A percentile compares a stretch with the other conserved stretches of the same genome.
phyloP scores from a whole-genome alignment of 148 eudicot species.

The Chenopodium formosanum region DNA sequence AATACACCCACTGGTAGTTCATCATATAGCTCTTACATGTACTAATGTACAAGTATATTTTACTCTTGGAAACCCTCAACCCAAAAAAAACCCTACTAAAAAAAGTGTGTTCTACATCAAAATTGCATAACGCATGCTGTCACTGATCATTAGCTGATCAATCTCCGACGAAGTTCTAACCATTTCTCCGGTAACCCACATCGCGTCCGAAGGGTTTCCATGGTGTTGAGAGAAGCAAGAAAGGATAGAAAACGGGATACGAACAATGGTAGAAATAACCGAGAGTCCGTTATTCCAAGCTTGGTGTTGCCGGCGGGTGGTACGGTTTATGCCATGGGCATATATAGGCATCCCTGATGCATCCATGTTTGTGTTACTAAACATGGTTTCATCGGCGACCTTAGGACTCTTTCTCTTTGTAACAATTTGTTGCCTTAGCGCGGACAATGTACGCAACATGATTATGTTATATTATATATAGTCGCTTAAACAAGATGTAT shows the following conservation, averaged over 20 bases:
- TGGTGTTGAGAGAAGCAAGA: conserved; percentile 56
- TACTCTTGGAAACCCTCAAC: neutral
- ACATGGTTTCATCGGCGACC: conserved; percentile 69
- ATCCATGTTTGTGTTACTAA: conserved; percentile 23
- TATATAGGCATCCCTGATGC: conserved; percentile 22
- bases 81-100: neutral
- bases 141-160: conserved; percentile 77
- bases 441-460: conserved; percentile 35
- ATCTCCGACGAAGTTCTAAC: conserved; percentile 54
- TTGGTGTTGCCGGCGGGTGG: neutral
- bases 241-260: conserved; percentile 48
- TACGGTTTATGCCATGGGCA: conserved; percentile 18
- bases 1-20: neutral
- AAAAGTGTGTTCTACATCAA: conserved; percentile 43
- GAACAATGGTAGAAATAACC: conserved; percentile 34
- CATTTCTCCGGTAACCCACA: conserved; percentile 56
- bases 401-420: conserved; percentile 51
- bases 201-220: conserved; percentile 45
- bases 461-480: neutral
- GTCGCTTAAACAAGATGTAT: neutral
- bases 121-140: conserved; percentile 79
- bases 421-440: conserved; percentile 33
- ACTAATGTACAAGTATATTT: neutral
- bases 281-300: conserved; percentile 42
- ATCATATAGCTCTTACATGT: conserved; percentile 7